Evolutionary conservation across 208 protist species (phyloP).

Genomic region (Leishmania major): DNA sequence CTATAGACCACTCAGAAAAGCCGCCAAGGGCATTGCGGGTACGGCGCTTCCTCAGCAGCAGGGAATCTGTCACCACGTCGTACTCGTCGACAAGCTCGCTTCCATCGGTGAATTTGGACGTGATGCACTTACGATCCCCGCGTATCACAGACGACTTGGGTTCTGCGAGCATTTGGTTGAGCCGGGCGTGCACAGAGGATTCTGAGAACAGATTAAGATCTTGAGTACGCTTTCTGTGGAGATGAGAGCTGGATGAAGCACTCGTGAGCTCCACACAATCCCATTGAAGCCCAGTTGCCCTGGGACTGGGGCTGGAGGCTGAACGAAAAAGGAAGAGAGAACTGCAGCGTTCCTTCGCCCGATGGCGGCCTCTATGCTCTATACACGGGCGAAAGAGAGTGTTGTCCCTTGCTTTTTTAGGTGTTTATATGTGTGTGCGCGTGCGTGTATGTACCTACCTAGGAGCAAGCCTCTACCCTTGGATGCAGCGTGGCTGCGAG

Average conservation of each 20-base stretch:
- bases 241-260: neutral
- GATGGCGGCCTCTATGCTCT: neutral
- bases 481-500: neutral
- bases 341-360: neutral
- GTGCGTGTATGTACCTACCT: neutral
- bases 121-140: constrained; percentile 82
- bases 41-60: constrained; percentile 89
- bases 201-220: neutral
- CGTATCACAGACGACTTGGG: constrained; percentile 84
- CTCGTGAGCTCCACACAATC: neutral
- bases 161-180: constrained; percentile 53
- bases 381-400: neutral
- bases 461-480: neutral
- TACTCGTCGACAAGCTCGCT: constrained; percentile 94
- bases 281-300: neutral
- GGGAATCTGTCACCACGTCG: constrained; percentile 92
- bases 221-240: neutral
- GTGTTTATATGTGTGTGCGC: neutral
- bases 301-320: neutral
- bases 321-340: constrained; percentile 12
- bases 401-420: neutral
- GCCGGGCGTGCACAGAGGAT: neutral
- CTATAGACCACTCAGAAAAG: constrained; percentile 82
- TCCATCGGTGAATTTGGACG: constrained; percentile 88
- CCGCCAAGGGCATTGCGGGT: constrained; percentile 74